Conservation (phyloP, 352 stramenopile species). For the Thalassiosira ordinaria region DNA sequence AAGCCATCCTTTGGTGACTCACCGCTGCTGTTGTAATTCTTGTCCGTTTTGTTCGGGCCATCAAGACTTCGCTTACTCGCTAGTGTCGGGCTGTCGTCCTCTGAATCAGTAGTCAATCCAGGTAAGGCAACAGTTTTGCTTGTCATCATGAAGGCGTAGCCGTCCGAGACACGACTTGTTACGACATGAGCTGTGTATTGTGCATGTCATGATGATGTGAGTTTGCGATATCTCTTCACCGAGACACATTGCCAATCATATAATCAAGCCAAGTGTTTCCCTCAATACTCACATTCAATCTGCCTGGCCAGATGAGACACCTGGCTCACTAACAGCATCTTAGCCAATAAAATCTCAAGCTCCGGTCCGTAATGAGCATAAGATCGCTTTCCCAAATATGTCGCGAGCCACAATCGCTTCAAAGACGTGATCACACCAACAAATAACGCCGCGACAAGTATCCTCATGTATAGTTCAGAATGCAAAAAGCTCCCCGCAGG, state of each 20-base stretch:
- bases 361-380: slow-evolving; percentile 62
- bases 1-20: slow-evolving; percentile 33
- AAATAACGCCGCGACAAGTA: slow-evolving; percentile 52
- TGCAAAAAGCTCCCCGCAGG: slow-evolving; percentile 46
- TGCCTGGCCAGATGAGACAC: slow-evolving; percentile 43
- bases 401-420: slow-evolving; percentile 66
- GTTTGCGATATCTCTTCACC: no score
- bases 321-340: slow-evolving; percentile 61
- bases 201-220: no score
- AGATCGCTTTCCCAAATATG: slow-evolving; percentile 46
- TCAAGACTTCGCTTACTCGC: slow-evolving; percentile 7
- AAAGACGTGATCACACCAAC: slow-evolving; percentile 51
- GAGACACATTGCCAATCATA: no score
- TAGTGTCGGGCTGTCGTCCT: slow-evolving; percentile 24
- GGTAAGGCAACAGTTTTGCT: slow-evolving; percentile 12
- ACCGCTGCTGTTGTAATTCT: not conserved
- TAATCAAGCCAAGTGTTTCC: no score
- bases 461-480: slow-evolving; percentile 37
- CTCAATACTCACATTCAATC: slow-evolving; percentile 44
- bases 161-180: slow-evolving; percentile 16
- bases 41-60: not conserved
- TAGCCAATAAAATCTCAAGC: slow-evolving; percentile 59
- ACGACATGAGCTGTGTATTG: slow-evolving; percentile 16
- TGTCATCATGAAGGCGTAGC: slow-evolving; percentile 47
- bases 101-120: slow-evolving; percentile 44